These are phyloP conservation scores for Aspergillus ochraceoroseus DNA, from an alignment of 2,329 filamentous ascomycete genomes.

Conservation along the genomic window DNA sequence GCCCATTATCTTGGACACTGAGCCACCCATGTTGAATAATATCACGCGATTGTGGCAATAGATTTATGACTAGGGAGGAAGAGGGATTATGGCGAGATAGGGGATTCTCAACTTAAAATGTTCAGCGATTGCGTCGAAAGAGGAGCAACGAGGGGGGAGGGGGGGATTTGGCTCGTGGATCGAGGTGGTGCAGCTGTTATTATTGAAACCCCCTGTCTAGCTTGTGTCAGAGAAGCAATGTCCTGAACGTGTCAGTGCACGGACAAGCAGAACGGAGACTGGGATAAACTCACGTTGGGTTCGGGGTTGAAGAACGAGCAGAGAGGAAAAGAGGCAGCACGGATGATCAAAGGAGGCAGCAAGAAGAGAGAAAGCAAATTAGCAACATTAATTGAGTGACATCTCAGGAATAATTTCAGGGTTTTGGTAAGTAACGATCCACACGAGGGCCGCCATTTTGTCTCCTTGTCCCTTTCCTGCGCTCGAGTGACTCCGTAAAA, in stretches of 20 bases:
- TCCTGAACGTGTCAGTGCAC: conserved; percentile 12
- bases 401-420: conserved; percentile 17
- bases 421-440: conserved; percentile 19
- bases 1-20: conserved; percentile 92
- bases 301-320: conserved; percentile 7
- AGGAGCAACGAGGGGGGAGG: conserved; percentile 1
- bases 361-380: conserved; percentile 9
- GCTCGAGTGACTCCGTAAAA: conserved; percentile 29
- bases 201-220: not conserved
- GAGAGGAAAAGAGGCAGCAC: conserved; percentile 5
- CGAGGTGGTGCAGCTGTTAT: conserved; percentile 11
- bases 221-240: conserved; percentile 14
- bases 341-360: conserved; percentile 7
- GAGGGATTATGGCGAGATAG: no score
- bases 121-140: conserved; percentile 1
- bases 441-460: conserved; percentile 16
- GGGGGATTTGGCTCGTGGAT: not conserved
- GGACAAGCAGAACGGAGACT: conserved; percentile 4
- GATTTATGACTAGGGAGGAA: conserved; percentile 1
- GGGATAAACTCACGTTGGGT: conserved; percentile 16
- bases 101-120: not conserved
- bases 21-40: conserved; percentile 70
- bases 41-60: conserved; percentile 16
- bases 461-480: conserved; percentile 4
- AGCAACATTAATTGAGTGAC: conserved; percentile 7